A percentile compares a stretch with the other conserved stretches of the same genome.
These are phyloP conservation scores for Trypanosomatidae sp. DNA, from an alignment of 208 protist species.

Conservation along the genomic window DNA sequence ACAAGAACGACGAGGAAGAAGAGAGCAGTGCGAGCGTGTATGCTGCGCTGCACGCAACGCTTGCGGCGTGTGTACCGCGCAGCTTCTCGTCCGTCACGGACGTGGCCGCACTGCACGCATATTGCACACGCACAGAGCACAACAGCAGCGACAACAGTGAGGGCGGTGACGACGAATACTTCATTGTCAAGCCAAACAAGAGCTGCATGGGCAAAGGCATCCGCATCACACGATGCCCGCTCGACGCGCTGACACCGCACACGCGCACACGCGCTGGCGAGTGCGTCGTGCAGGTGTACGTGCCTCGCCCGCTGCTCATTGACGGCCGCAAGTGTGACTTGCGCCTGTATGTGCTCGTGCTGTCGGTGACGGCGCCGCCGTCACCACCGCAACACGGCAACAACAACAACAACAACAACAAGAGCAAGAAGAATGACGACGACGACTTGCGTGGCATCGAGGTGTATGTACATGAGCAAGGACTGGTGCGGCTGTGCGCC, in stretches of 20 bases:
- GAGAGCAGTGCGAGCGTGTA: neutral
- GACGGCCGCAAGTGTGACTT: constrained; percentile 91
- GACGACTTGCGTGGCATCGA: constrained; percentile 36
- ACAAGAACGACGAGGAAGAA: neutral
- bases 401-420: neutral
- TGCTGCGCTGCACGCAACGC: neutral
- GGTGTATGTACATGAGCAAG: constrained; percentile 77
- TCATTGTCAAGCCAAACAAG: constrained; percentile 82
- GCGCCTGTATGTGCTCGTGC: constrained; percentile 87
- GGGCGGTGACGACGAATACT: constrained; percentile 10
- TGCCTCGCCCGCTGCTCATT: constrained; percentile 83
- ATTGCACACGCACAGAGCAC: neutral
- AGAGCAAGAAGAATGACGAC: neutral
- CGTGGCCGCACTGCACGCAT: neutral
- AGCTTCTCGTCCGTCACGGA: constrained; percentile 43
- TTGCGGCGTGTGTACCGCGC: constrained; percentile 15
- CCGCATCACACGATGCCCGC: constrained; percentile 31
- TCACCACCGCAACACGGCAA: neutral
- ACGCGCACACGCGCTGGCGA: constrained; percentile 14
- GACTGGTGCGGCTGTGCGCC: constrained; percentile 88
- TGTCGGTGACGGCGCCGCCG: constrained; percentile 11
- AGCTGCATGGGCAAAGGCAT: constrained; percentile 78
- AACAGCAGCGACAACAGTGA: neutral
- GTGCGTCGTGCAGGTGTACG: constrained; percentile 78
- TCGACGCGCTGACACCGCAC: constrained; percentile 16